Evolutionary conservation across 140 eudicot species (phyloP).

Genomic region (Anethum foeniculum): DNA sequence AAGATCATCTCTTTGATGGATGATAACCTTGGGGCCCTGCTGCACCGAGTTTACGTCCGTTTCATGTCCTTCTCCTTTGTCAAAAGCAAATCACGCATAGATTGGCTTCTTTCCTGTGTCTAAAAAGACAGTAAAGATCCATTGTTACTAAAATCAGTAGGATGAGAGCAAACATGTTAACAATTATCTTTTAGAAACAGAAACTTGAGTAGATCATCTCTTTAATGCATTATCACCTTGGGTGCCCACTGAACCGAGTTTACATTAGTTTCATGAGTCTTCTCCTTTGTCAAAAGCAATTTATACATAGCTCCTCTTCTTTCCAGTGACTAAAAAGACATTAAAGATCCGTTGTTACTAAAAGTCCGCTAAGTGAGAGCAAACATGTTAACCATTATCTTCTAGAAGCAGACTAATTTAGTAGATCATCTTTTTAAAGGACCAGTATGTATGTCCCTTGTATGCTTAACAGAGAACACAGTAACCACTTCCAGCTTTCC

Average conservation of each 20-base stretch:
- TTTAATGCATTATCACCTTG: constrained; percentile 26
- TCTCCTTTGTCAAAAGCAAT: constrained; percentile 62
- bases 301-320: constrained; percentile 49
- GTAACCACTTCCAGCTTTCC: neutral
- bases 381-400: neutral
- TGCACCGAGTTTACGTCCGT: constrained; percentile 58
- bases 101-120: constrained; percentile 20
- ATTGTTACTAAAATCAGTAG: neutral
- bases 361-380: neutral
- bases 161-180: neutral
- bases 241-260: constrained; percentile 75
- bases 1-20: neutral
- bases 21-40: neutral
- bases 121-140: neutral
- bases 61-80: constrained; percentile 80
- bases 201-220: neutral
- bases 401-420: neutral
- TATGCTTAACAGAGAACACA: neutral
- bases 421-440: neutral
- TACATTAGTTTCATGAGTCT: constrained; percentile 88
- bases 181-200: neutral
- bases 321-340: constrained; percentile 21
- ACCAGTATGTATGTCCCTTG: neutral
- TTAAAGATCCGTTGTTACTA: neutral
- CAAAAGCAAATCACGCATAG: constrained; percentile 42